Percentiles rank a stretch among this genome's conserved stretches.
phyloP scores from a whole-genome alignment of 345 rosid genomes.

The Salix exigua region DNA sequence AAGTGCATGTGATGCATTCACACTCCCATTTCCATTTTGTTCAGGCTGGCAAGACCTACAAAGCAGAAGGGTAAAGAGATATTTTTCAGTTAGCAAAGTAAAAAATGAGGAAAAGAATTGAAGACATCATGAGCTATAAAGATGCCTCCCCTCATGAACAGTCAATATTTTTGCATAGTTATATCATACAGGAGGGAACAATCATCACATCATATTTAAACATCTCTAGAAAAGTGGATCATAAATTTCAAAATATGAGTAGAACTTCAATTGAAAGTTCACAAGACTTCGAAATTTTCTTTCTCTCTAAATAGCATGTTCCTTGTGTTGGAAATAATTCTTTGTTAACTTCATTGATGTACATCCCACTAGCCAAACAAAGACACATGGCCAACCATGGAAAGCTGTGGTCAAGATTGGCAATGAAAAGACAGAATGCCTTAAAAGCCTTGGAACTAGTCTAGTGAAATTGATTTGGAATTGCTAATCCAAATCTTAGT shows the following conservation, averaged over 20 bases:
- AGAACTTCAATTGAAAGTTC: not conserved
- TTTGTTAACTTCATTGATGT: not conserved
- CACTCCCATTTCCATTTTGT: slow-evolving; percentile 35
- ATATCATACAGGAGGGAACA: not conserved
- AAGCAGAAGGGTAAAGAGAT: slow-evolving; percentile 14
- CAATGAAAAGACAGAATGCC: not conserved
- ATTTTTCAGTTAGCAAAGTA: slow-evolving; percentile 5
- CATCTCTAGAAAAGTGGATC: not conserved
- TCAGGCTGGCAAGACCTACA: slow-evolving; percentile 42
- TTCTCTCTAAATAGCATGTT: not conserved
- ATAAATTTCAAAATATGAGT: not conserved
- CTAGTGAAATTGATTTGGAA: not conserved
- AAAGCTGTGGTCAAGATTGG: not conserved
- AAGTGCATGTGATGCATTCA: slow-evolving; percentile 35
- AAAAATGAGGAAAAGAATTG: not conserved
- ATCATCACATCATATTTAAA: not conserved
- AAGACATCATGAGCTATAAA: not conserved
- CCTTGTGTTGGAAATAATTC: not conserved
- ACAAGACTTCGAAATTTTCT: not conserved
- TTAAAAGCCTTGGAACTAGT: not conserved
- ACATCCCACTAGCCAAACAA: not conserved
- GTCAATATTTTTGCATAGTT: not conserved
- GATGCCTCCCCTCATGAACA: not conserved
- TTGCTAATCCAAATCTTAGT: not conserved
- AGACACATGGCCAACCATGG: not conserved